phyloP scores from a whole-genome alignment of 129 eudicot species.

The Daucus carota region DH1_v3.0 NC_030387.2:820501-821000 shows the following conservation, averaged over 20 bases:
- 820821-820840: too few relatives aligned
- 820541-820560: constrained; percentile 13
- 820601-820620: background rate
- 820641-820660: background rate
- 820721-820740: constrained; percentile 9
- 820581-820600: constrained; percentile 18
- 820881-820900: too few relatives aligned
- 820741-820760: constrained; percentile 19
- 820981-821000: too few relatives aligned
- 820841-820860: too few relatives aligned
- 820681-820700: constrained; percentile 23
- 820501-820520: background rate
- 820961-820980: too few relatives aligned
- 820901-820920: too few relatives aligned
- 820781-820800: too few relatives aligned
- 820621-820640: constrained; percentile 18
- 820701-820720: constrained; percentile 8
- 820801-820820: too few relatives aligned
- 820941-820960: too few relatives aligned
- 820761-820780: background rate
- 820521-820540: background rate
- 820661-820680: constrained; percentile 22
- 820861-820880: too few relatives aligned
- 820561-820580: constrained; percentile 34
- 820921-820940: too few relatives aligned